phyloP scores from a whole-genome alignment of 2,329 filamentous ascomycete genomes.

The Colletotrichum sojae region DNA sequence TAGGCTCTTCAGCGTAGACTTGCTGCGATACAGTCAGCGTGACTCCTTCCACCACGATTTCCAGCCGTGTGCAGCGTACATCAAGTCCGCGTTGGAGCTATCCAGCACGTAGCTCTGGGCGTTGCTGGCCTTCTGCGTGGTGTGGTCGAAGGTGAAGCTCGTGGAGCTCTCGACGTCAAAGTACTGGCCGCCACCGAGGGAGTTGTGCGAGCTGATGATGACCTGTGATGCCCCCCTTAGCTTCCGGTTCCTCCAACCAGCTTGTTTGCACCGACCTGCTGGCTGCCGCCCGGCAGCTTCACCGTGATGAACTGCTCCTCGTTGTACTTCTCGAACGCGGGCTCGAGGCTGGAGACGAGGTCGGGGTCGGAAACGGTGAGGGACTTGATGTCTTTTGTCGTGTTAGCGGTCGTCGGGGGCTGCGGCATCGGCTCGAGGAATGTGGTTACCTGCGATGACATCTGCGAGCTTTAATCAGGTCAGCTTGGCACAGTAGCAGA shows the following conservation, averaged over 20 bases:
- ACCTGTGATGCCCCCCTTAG: slow-evolving; percentile 64
- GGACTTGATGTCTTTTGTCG: slow-evolving; percentile 84
- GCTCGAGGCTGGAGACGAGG: slow-evolving; percentile 79
- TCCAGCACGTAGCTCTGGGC: slow-evolving; percentile 86
- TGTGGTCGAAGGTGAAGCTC: slow-evolving; percentile 91
- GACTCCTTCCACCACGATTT: not conserved
- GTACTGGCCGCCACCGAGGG: slow-evolving; percentile 84
- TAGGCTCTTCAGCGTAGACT: slow-evolving; percentile 86
- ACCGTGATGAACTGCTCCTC: slow-evolving; percentile 92
- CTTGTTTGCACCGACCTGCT: slow-evolving; percentile 56
- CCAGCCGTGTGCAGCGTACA: slow-evolving; percentile 68
- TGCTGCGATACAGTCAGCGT: slow-evolving; percentile 64
- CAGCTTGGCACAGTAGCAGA: slow-evolving; percentile 40
- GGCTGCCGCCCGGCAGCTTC: slow-evolving; percentile 89
- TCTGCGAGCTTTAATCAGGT: slow-evolving; percentile 77
- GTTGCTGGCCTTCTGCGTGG: slow-evolving; percentile 85
- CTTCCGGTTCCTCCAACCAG: not conserved
- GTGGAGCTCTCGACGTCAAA: slow-evolving; percentile 91
- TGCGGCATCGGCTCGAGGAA: slow-evolving; percentile 9
- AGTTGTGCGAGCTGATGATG: slow-evolving; percentile 89
- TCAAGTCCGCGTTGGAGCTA: slow-evolving; percentile 81
- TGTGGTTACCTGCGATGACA: slow-evolving; percentile 81
- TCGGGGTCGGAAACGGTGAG: slow-evolving; percentile 80
- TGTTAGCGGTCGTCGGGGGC: slow-evolving; percentile 25
- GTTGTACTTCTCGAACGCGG: slow-evolving; percentile 95